phyloP scores from a whole-genome alignment of 495 filamentous ascomycete species.

The Neurospora sp. region DNA sequence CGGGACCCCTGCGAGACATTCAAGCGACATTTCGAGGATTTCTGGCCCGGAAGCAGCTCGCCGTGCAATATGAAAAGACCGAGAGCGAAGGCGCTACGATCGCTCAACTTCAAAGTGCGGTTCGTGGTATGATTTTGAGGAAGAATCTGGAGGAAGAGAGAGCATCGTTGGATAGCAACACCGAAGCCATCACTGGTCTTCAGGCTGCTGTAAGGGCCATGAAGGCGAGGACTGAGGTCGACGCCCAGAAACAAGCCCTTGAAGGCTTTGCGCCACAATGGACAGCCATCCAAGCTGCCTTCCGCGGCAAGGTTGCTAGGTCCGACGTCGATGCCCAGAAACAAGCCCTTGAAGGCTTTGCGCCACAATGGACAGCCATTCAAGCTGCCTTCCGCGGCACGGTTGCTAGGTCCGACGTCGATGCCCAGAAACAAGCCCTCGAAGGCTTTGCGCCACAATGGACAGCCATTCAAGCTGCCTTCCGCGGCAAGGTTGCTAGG shows the following conservation, averaged over 20 bases:
- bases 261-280: constrained; percentile 29
- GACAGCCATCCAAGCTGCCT: constrained; percentile 39
- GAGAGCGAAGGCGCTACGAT: constrained; percentile 35
- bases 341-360: too few relatives aligned
- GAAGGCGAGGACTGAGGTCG: constrained; percentile 25
- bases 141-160: constrained; percentile 27
- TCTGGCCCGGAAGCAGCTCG: constrained; percentile 40
- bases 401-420: too few relatives aligned
- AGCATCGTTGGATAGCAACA: constrained; percentile 25
- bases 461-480: too few relatives aligned
- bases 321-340: too few relatives aligned
- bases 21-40: constrained; percentile 61
- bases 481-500: constrained; percentile 29
- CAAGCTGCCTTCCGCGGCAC: too few relatives aligned
- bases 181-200: constrained; percentile 30
- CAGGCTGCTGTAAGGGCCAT: constrained; percentile 39
- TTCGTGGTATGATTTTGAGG: constrained; percentile 41
- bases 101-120: constrained; percentile 40
- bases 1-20: constrained; percentile 49
- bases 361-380: too few relatives aligned
- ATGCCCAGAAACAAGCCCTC: too few relatives aligned
- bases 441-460: too few relatives aligned
- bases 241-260: constrained; percentile 29
- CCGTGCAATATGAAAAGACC: constrained; percentile 43
- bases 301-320: constrained; percentile 18